phyloP scores from a whole-genome alignment of 352 stramenopile species.

The Phytophthora hibernalis region DNA sequence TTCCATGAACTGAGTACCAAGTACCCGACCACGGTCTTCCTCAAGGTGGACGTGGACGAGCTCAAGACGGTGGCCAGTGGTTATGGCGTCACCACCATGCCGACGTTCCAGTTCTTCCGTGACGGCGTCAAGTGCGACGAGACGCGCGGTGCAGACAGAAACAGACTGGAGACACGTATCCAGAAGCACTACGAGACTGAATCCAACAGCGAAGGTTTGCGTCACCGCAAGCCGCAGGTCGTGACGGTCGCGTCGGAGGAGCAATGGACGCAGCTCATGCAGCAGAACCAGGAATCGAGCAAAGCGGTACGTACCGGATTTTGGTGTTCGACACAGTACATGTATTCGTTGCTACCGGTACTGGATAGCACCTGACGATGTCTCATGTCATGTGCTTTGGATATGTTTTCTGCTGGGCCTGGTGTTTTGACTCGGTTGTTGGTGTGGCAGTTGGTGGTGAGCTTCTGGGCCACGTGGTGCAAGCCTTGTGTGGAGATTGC shows the following conservation, averaged over 20 bases:
- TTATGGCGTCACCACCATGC: slow-evolving; percentile 92
- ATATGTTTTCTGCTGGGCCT: neutral
- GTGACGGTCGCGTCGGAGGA: slow-evolving; percentile 50
- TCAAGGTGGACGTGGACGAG: slow-evolving; percentile 92
- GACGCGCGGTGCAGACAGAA: slow-evolving; percentile 84
- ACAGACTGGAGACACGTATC: slow-evolving; percentile 58
- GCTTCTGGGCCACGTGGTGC: slow-evolving; percentile 89
- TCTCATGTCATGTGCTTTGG: neutral
- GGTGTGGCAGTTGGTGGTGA: slow-evolving; percentile 70
- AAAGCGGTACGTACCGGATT: slow-evolving; percentile 58
- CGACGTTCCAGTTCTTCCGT: slow-evolving; percentile 96
- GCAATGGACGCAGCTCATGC: slow-evolving; percentile 19
- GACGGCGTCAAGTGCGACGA: slow-evolving; percentile 90
- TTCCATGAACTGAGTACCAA: slow-evolving; percentile 88
- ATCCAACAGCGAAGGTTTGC: neutral
- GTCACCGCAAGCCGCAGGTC: slow-evolving; percentile 60
- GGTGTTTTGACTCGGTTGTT: neutral
- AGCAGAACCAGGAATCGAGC: slow-evolving; percentile 50
- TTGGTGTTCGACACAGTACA: too few species aligned
- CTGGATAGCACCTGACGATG: too few species aligned
- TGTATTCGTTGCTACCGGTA: too few species aligned
- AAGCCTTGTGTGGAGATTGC: slow-evolving; percentile 82
- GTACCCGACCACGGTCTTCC: slow-evolving; percentile 83
- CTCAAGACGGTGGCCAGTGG: slow-evolving; percentile 49
- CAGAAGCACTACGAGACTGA: slow-evolving; percentile 73